These are phyloP conservation scores for Mycena epipterygia DNA, from an alignment of 768 basidiomycete genomes.

Conservation along the genomic window DNA sequence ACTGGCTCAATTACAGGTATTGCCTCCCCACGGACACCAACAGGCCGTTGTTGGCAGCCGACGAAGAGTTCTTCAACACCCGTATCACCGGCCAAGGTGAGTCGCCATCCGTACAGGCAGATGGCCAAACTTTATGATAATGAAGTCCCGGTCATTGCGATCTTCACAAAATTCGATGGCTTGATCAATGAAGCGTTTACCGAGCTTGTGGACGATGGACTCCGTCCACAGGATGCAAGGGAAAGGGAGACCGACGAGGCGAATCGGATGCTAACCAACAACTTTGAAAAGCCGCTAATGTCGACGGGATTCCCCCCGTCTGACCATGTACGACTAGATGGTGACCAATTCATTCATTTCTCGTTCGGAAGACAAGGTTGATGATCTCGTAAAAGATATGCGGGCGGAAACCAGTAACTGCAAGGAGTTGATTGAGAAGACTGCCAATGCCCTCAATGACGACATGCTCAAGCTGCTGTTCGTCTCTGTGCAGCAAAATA, in stretches of 20 bases:
- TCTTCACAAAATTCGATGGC: conserved; percentile 56
- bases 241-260: not conserved
- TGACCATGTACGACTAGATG: conserved; percentile 1
- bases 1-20: not conserved
- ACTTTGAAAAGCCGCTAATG: not conserved
- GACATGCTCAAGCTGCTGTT: conserved; percentile 3
- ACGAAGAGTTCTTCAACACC: not conserved
- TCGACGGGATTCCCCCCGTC: too few relatives aligned
- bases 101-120: not conserved
- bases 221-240: not conserved
- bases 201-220: conserved; percentile 25
- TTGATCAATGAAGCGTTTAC: conserved; percentile 39
- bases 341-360: not conserved
- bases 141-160: conserved; percentile 53
- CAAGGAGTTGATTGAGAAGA: not conserved
- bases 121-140: not conserved
- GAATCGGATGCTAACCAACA: not conserved
- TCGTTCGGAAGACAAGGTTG: not conserved
- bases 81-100: not conserved
- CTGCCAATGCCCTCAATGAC: not conserved
- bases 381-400: not conserved
- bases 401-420: not conserved
- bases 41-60: not conserved
- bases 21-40: conserved; percentile 1
- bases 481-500: too few relatives aligned